Evolutionary conservation across 1,284 basidiomycete genomes (phyloP), one percentile per base, ranked within the genome.

Genomic region (Heterobasidion annosum): DNA sequence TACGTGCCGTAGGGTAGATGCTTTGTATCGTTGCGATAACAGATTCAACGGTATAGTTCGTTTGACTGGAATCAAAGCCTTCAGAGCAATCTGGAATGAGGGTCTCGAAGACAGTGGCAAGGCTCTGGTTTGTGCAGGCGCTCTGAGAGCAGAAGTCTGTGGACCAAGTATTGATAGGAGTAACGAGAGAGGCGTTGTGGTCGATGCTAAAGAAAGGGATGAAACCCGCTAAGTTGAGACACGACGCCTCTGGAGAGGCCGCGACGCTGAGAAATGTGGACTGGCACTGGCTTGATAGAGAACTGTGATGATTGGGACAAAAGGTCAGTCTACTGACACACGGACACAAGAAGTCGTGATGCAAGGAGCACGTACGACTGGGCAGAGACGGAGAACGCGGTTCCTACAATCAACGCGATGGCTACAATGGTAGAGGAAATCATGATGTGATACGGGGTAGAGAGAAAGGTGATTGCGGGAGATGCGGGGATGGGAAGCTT

Each of bases 111-210:
- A 85, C 67, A 8, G 68, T 61, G 13, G 74, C 65, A n/a, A 81
- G 70, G 3, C 78, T 78, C 34, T 67, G 66, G 60, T 86, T 83
- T 57, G 68, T 75, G 67, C 85, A 88, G n/a, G 78, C 66, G 2
- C 70, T 65, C 49, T 73, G 70, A 34, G 70, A 58, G 65, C 86
- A 89, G 51, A 83, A 35, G 35, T 74, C 76, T 1, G 68, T 72
- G 53, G 86, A 66, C 85, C 83, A 86, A 42, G 49, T 73, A 65
- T 83, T 71, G 56, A 88, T 60, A 7, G 78, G 73, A 1, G 64
- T 59, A 43, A 86, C 68, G 49, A 85, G 57, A 1, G 83, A 83
- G 8, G 68, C 61, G 58, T 70, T 73, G 1, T 67, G 53, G 51
- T 67, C 63, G 8, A 68, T 64, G 12, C 72, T 40, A 35, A 73